Percentiles rank a stretch among this genome's conserved stretches.
Evolutionary conservation across 768 basidiomycete species (phyloP).

Genomic region (Russula sp.): DNA sequence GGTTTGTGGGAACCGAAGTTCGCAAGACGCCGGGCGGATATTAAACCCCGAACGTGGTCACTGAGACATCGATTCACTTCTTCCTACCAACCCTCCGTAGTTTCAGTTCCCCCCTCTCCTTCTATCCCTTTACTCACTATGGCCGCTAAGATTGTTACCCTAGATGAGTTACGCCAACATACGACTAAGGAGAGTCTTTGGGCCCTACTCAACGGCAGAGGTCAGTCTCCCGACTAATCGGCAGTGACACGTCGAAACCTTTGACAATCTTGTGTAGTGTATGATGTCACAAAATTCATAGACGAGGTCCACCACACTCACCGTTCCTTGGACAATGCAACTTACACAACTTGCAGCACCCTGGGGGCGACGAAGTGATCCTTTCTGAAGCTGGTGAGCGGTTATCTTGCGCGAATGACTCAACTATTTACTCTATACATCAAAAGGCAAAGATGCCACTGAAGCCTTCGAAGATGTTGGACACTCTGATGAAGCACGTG

Average conservation of each 20-base stretch:
- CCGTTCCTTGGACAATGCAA: background rate
- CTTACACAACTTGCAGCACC: slow-evolving; percentile 53
- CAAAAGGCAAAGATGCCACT: slow-evolving; percentile 85
- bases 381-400: slow-evolving; percentile 80
- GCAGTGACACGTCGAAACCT: slow-evolving; percentile 16
- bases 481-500: slow-evolving; percentile 97
- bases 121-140: slow-evolving; percentile 16
- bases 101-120: slow-evolving; percentile 5
- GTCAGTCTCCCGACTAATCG: slow-evolving; percentile 35
- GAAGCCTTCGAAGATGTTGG: slow-evolving; percentile 99
- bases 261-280: slow-evolving; percentile 50
- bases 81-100: slow-evolving; percentile 1
- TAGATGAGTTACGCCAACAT: slow-evolving; percentile 76
- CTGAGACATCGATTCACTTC: slow-evolving; percentile 13
- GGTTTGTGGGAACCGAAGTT: slow-evolving; percentile 13
- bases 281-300: slow-evolving; percentile 88
- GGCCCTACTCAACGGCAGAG: slow-evolving; percentile 80
- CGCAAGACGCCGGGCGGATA: slow-evolving; percentile 20
- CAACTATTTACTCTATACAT: slow-evolving; percentile 5
- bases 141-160: slow-evolving; percentile 51
- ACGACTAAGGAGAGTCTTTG: slow-evolving; percentile 69
- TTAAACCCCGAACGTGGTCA: slow-evolving; percentile 9
- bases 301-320: slow-evolving; percentile 63
- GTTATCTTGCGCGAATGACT: background rate
- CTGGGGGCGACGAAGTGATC: slow-evolving; percentile 97